Conservation (phyloP, 805 yeast species). For the Candida andamanensis region DNA sequence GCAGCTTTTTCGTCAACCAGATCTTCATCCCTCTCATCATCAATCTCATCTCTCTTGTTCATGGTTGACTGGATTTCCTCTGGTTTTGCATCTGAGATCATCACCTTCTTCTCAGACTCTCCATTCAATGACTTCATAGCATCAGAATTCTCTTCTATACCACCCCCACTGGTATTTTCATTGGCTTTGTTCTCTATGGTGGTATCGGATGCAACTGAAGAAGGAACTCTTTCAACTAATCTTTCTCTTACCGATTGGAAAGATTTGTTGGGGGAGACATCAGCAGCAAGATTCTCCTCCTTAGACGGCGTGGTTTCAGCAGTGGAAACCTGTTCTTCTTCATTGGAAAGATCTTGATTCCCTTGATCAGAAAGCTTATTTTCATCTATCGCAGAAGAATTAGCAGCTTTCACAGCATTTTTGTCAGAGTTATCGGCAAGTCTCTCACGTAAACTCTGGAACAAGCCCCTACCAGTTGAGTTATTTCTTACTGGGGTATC, state of each 20-base stretch:
- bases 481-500: conserved; percentile 9
- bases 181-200: conserved; percentile 8
- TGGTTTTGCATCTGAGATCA: neutral
- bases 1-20: conserved; percentile 25
- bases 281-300: conserved; percentile 12
- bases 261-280: conserved; percentile 9
- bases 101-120: neutral
- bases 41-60: conserved; percentile 1
- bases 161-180: neutral
- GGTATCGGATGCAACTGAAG: conserved; percentile 9
- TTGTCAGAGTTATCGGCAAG: conserved; percentile 13
- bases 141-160: conserved; percentile 4
- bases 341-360: conserved; percentile 13
- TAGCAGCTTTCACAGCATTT: conserved; percentile 1
- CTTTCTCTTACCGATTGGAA: conserved; percentile 7
- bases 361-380: conserved; percentile 6
- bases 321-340: conserved; percentile 14
- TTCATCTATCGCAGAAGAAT: conserved; percentile 1
- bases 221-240: conserved; percentile 9
- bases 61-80: neutral
- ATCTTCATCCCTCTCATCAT: conserved; percentile 15
- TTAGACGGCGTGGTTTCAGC: conserved; percentile 30
- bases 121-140: conserved; percentile 3
- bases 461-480: conserved; percentile 21
- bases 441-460: conserved; percentile 30